A percentile compares a stretch with the other conserved stretches of the same genome.
These are phyloP conservation scores for Tetracentron sinense DNA, from an alignment of 164 flowering plant genomes.

Conservation along the genomic window DNA sequence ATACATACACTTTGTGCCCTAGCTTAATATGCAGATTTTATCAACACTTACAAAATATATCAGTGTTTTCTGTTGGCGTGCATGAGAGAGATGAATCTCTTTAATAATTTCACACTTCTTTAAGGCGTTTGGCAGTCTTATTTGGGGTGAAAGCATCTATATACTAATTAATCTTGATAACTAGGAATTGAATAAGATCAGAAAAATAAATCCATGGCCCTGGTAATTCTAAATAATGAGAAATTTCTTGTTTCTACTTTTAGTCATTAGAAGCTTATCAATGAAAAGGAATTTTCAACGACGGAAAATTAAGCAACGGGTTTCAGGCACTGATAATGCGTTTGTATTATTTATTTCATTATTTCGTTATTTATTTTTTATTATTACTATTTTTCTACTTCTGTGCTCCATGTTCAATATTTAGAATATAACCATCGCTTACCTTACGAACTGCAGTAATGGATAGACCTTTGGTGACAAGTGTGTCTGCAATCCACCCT, in stretches of 20 bases:
- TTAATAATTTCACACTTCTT: too few species aligned
- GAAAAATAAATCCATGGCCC: background rate
- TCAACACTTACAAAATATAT: background rate
- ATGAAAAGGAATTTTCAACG: background rate
- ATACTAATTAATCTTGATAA: too few species aligned
- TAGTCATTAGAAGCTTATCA: background rate
- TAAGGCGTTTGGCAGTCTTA: too few species aligned
- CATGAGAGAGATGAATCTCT: background rate
- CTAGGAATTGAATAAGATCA: background rate
- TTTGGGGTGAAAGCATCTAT: background rate
- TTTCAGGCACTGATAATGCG: background rate
- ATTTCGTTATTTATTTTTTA: background rate
- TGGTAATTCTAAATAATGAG: background rate
- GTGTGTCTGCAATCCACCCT: conserved; percentile 98
- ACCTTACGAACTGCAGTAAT: conserved; percentile 93
- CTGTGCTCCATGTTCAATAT: background rate
- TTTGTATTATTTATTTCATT: too few species aligned
- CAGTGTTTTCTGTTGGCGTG: background rate
- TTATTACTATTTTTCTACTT: background rate
- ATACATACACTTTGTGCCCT: background rate
- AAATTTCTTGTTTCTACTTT: background rate
- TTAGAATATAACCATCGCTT: conserved; percentile 18
- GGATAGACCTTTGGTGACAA: conserved; percentile 88
- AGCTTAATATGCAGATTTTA: background rate
- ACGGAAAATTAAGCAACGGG: conserved; percentile 6